A percentile compares a stretch with the other conserved stretches of the same genome.
These are phyloP conservation scores for Thermoascus crustaceus DNA, from an alignment of 2,329 filamentous ascomycete genomes.

Conservation along the genomic window DNA sequence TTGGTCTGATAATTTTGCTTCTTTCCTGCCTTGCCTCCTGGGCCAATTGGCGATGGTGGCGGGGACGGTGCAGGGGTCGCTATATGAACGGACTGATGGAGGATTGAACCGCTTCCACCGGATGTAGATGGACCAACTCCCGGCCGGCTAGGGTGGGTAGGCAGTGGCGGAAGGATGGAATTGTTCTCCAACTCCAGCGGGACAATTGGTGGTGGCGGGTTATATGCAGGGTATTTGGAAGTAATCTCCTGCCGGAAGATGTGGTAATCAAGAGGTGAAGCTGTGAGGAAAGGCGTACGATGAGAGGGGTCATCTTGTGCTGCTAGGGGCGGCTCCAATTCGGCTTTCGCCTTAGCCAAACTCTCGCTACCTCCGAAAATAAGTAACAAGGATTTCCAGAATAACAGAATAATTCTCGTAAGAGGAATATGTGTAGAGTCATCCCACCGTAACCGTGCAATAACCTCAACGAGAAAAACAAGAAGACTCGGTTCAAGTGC, in stretches of 20 bases:
- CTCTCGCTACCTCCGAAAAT: conserved; percentile 73
- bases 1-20: conserved; percentile 99
- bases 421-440: conserved; percentile 46
- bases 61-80: conserved; percentile 96
- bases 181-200: conserved; percentile 85
- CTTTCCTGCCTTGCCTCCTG: conserved; percentile 83
- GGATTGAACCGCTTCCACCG: conserved; percentile 57
- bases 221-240: conserved; percentile 95
- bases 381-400: conserved; percentile 87
- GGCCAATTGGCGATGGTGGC: conserved; percentile 77
- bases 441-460: conserved; percentile 64
- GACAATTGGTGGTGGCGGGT: conserved; percentile 73
- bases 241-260: conserved; percentile 93
- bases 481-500: conserved; percentile 59
- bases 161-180: conserved; percentile 77
- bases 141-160: conserved; percentile 60
- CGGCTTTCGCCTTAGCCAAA: conserved; percentile 64
- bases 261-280: conserved; percentile 92
- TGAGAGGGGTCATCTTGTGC: conserved; percentile 38
- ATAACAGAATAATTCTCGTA: conserved; percentile 66
- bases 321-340: conserved; percentile 52
- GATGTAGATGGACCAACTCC: conserved; percentile 42
- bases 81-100: conserved; percentile 94
- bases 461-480: conserved; percentile 61
- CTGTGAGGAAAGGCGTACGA: conserved; percentile 73